Evolutionary conservation across 176 grass and related monocot genomes (phyloP).

Genomic region (Elaeis guineensis): DNA sequence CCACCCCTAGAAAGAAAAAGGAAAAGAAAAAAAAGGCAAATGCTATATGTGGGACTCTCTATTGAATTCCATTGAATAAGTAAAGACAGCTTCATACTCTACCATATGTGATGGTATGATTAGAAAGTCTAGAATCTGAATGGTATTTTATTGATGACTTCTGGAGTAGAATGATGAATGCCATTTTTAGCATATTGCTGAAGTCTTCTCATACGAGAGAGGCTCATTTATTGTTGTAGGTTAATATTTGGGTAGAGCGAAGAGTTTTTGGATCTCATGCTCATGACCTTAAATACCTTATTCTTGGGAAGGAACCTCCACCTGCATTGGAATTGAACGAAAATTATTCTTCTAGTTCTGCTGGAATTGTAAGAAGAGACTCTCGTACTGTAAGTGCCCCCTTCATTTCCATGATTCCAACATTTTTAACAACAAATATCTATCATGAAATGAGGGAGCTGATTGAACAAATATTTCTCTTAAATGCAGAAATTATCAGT

Average conservation of each 20-base stretch:
- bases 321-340: slow-evolving; percentile 81
- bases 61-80: no score
- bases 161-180: no score
- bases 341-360: slow-evolving; percentile 52
- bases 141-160: no score
- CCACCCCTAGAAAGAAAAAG: no score
- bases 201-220: background rate
- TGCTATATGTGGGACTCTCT: no score
- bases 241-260: slow-evolving; percentile 96
- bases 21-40: no score
- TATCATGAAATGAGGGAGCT: background rate
- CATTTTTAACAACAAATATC: slow-evolving; percentile 3
- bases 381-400: slow-evolving; percentile 45
- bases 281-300: slow-evolving; percentile 61
- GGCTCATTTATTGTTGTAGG: slow-evolving; percentile 30
- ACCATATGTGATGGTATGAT: no score
- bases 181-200: background rate
- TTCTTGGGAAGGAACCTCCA: slow-evolving; percentile 67
- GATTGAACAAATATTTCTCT: slow-evolving; percentile 2
- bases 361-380: slow-evolving; percentile 75
- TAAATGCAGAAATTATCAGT: slow-evolving; percentile 68
- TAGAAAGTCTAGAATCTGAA: no score
- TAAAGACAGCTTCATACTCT: no score
- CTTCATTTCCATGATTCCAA: background rate
- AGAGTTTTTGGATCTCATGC: slow-evolving; percentile 92